Conservation (phyloP, 2,329 filamentous ascomycete genomes). For the Microsporum canis region DNA sequence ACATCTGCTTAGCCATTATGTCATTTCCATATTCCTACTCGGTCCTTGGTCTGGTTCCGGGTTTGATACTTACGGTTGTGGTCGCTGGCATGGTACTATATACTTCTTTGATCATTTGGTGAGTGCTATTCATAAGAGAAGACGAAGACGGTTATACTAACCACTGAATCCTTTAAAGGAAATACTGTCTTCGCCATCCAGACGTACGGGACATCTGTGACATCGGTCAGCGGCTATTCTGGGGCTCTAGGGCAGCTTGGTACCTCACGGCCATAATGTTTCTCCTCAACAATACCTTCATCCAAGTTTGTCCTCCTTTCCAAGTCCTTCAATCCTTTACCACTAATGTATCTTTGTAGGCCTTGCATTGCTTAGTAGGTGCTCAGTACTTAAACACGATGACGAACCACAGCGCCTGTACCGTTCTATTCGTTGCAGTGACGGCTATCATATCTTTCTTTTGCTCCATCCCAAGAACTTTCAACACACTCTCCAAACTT, state of each 20-base stretch:
- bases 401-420: conserved; percentile 60
- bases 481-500: conserved; percentile 65
- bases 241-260: conserved; percentile 63
- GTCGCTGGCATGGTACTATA: conserved; percentile 72
- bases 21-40: conserved; percentile 92
- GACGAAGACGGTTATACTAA: not conserved
- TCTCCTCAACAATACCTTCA: conserved; percentile 86
- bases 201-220: conserved; percentile 89
- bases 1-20: conserved; percentile 90
- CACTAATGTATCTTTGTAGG: conserved; percentile 32
- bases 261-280: conserved; percentile 72
- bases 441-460: conserved; percentile 64
- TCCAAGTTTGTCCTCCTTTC: conserved; percentile 45
- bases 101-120: conserved; percentile 60
- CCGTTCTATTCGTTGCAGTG: conserved; percentile 66
- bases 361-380: conserved; percentile 70
- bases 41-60: conserved; percentile 73
- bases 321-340: not conserved
- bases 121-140: conserved; percentile 17
- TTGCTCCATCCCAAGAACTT: conserved; percentile 75
- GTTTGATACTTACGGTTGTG: conserved; percentile 68
- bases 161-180: conserved; percentile 41
- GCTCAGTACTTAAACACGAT: conserved; percentile 88
- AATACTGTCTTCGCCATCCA: conserved; percentile 82
- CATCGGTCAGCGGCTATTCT: conserved; percentile 91